Conservation (phyloP, 768 basidiomycete species). For the Termitomyces sp. region DNA sequence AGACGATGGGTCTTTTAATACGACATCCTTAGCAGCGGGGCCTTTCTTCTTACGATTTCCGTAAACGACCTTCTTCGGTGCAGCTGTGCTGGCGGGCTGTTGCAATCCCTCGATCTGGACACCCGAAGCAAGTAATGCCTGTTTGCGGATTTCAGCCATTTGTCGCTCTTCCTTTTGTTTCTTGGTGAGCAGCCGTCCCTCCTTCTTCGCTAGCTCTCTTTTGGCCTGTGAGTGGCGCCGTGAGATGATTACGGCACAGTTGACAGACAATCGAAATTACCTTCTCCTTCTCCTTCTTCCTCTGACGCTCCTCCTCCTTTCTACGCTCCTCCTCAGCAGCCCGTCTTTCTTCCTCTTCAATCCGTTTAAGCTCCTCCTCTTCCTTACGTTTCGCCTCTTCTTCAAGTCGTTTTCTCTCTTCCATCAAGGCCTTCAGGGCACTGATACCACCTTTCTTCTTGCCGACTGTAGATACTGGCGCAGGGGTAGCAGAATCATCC, state of each 20-base stretch:
- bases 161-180: constrained; percentile 94
- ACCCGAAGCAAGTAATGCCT: constrained; percentile 87
- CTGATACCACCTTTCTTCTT: constrained; percentile 81
- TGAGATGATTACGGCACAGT: neutral
- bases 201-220: constrained; percentile 85
- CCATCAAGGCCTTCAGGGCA: constrained; percentile 87
- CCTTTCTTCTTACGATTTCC: constrained; percentile 80
- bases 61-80: constrained; percentile 75
- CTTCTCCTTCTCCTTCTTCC: constrained; percentile 87
- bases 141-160: constrained; percentile 83
- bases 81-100: constrained; percentile 37
- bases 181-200: constrained; percentile 92
- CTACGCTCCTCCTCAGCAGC: constrained; percentile 71
- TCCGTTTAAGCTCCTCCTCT: constrained; percentile 75
- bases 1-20: constrained; percentile 47
- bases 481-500: constrained; percentile 37
- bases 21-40: constrained; percentile 35
- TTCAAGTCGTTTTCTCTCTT: constrained; percentile 83
- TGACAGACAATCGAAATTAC: constrained; percentile 24
- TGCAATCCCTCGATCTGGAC: constrained; percentile 89
- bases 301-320: constrained; percentile 80
- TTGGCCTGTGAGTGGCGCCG: constrained; percentile 57
- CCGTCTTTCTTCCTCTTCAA: constrained; percentile 85
- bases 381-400: constrained; percentile 70
- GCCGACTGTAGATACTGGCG: constrained; percentile 26